Base-by-base conservation (phyloP, 73 alveolate species). In the Breviolum minutum region DNA sequence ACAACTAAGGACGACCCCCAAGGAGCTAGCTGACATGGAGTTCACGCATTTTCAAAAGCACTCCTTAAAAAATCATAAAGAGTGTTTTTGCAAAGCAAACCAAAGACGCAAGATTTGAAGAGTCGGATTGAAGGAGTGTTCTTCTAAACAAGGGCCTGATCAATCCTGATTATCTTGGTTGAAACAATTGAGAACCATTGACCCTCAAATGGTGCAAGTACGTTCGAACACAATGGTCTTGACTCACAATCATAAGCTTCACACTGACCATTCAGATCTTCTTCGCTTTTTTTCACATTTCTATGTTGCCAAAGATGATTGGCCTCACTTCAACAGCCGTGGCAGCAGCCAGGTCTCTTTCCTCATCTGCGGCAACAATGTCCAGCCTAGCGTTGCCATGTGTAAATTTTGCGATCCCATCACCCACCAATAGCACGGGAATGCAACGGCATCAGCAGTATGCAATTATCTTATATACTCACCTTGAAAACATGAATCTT, bases 321-420 rank as follows among this genome's bases (percentile, higher is more conserved):
- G 54, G 98, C 98, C 98, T 92, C 81, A 92, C 98, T 92, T 92
- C 79, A 7, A 62, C 91, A 6, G 98, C 98, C 8, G 89, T 48
- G 7, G 98, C 87, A 16, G 29, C 70, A 17, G 98, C 98, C 98
- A 74, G 9, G 0, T 92, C 98, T 10, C 98, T 62, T 48, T 92
- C 91, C 27, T 92, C 98, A 27, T 92, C 91, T 27, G 98, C 98
- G 2, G 77, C 98, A 2, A 92, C 91, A 2, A 92, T 40, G 63
- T 84, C 80, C 66, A 92, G 91, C 98, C 98, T 92, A 60, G 70
- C 40, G 16, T 8, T 12, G 20, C 32, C 29, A 61, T 19, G 32
- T 13, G 83, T 5, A 73, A 40, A 40, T 40, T 68, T 68, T 68
- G 77, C 77, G 3, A 68, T 17, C 77, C 77, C 77, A 68, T 40